Base-by-base conservation (phyloP, 2,329 filamentous ascomycete genomes). In the Aureobasidium sp. region DNA sequence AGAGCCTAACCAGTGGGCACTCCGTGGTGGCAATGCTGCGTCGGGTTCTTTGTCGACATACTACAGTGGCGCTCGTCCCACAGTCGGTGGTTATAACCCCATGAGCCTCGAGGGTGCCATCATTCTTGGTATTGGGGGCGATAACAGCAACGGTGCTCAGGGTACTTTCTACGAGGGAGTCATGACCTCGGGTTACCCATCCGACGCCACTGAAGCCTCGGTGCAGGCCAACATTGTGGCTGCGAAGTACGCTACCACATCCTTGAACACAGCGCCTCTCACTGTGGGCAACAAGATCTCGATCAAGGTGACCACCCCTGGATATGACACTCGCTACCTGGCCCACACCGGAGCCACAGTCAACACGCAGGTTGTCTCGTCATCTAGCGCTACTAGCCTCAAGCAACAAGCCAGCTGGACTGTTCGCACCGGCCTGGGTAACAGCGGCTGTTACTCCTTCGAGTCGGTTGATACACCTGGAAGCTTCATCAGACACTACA, bases 51-150 rank as follows among this genome's bases (percentile, higher is more conserved):
- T 87, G 16, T 79, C 81, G 3, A 87, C 84, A 0, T 86, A 79
- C 72, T 88, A 83, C 68, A 80, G 72, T 63, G 85, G 85, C 5
- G 73, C 67, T 1, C 81, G 85, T 3, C 85, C 85, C 4, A 76
- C 61, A 7, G 48, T 60, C 1, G 50, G 50, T 29, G 83, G 83
- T 10, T 87, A 87, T 72, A 81, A 85, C 69, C 73, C 76, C 0
- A 88, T 87, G 85, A 75, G 67, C 65, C 86, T 87, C 65, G 84
- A 88, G 68, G 85, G 85, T 13, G 80, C 84, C 61, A 85, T 88
- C 48, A 79, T 87, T 62, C 82, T 87, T n/a, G 85, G 85, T n/a
- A 86, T 87, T 59, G 85, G 85, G n/a, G 85, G 85, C 8, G 85
- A 87, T 66, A 88, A 85, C 73, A 85, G 82, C 68, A 74, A 76